Percentiles rank a stretch among this genome's conserved stretches.
These are phyloP conservation scores for Annulohypoxylon moriforme DNA, from an alignment of 495 filamentous ascomycete species.

Conservation along the genomic window DNA sequence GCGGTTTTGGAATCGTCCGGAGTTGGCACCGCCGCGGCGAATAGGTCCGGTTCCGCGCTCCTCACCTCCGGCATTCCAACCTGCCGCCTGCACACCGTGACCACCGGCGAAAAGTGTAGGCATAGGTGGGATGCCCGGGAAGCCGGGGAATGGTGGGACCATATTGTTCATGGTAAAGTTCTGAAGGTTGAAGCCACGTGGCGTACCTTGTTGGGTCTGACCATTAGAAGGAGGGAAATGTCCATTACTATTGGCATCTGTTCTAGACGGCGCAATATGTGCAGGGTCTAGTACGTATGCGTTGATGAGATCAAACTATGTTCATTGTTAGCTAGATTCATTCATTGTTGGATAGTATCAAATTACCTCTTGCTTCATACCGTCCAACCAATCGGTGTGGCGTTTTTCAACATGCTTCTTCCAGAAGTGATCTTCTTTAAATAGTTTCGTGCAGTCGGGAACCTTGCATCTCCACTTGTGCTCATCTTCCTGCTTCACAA, in stretches of 20 bases:
- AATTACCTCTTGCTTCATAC: constrained; percentile 83
- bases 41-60: constrained; percentile 62
- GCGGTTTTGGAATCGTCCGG: constrained; percentile 58
- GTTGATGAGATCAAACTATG: constrained; percentile 86
- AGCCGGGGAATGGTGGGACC: constrained; percentile 62
- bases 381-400: constrained; percentile 87
- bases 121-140: constrained; percentile 59
- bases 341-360: background rate
- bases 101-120: constrained; percentile 67
- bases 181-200: constrained; percentile 89
- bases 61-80: constrained; percentile 59
- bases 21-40: constrained; percentile 58
- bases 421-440: constrained; percentile 98
- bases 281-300: constrained; percentile 92
- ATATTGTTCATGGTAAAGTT: constrained; percentile 67
- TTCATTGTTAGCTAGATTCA: constrained; percentile 29
- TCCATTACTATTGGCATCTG: constrained; percentile 96
- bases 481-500: constrained; percentile 96
- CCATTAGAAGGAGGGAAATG: constrained; percentile 86
- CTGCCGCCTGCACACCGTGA: constrained; percentile 57
- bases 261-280: constrained; percentile 89
- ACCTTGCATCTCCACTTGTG: constrained; percentile 97
- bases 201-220: constrained; percentile 81
- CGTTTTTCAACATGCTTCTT: constrained; percentile 97
- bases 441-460: constrained; percentile 93